Conservation (phyloP, 176 grass and related monocot species). For the Aegilops speltoides region DNA sequence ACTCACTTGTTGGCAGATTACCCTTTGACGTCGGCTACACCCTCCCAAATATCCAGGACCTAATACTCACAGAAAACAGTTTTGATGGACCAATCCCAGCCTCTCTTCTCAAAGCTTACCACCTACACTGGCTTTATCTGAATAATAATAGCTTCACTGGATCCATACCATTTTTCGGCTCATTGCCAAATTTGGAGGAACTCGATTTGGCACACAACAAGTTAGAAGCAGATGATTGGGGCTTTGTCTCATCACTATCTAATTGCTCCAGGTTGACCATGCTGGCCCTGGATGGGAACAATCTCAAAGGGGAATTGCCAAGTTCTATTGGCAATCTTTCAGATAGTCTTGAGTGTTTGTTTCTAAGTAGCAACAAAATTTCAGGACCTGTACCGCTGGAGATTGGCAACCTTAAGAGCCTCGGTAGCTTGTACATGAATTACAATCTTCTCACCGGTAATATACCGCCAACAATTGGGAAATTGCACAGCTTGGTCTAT, state of each 20-base stretch:
- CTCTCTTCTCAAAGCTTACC: slow-evolving; percentile 31
- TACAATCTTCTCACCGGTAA: slow-evolving; percentile 42
- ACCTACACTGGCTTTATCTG: neutral
- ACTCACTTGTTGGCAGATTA: slow-evolving; percentile 26
- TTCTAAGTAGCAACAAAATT: slow-evolving; percentile 34
- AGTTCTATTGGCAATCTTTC: slow-evolving; percentile 40
- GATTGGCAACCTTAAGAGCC: slow-evolving; percentile 27
- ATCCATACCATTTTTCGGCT: slow-evolving; percentile 33
- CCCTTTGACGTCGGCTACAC: slow-evolving; percentile 31
- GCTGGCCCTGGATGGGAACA: slow-evolving; percentile 14
- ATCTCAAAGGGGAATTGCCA: slow-evolving; percentile 40
- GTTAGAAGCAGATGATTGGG: slow-evolving; percentile 38
- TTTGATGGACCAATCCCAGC: slow-evolving; percentile 33
- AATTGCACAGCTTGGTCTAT: slow-evolving; percentile 14
- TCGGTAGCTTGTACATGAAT: slow-evolving; percentile 25
- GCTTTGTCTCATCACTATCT: slow-evolving; percentile 27
- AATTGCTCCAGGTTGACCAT: slow-evolving; percentile 18
- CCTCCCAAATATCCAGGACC: slow-evolving; percentile 19
- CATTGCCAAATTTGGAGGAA: slow-evolving; percentile 1
- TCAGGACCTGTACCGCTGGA: slow-evolving; percentile 31
- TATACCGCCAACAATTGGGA: slow-evolving; percentile 44
- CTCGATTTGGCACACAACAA: slow-evolving; percentile 29
- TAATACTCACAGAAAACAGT: neutral
- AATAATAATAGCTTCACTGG: slow-evolving; percentile 10
- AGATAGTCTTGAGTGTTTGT: neutral